phyloP scores from a whole-genome alignment of 2,329 filamentous ascomycete species.

The Claviceps purpurea region DNA sequence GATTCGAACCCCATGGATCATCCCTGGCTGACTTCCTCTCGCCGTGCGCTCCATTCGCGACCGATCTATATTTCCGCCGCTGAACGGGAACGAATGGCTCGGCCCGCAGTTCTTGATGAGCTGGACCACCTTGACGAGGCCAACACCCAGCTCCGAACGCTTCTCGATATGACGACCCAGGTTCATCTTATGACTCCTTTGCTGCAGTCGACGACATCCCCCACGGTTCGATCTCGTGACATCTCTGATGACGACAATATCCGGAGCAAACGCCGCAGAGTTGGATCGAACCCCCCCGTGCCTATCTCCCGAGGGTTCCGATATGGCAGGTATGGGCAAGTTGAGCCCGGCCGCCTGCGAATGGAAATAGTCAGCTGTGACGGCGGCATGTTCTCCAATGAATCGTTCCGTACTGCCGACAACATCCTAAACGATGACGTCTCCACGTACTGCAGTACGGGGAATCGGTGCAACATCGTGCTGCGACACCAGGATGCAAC shows the following conservation, averaged over 20 bases:
- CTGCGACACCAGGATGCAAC: constrained; percentile 68
- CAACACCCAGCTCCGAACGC: constrained; percentile 29
- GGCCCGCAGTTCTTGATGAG: constrained; percentile 21
- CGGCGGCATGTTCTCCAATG: constrained; percentile 57
- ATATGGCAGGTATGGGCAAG: constrained; percentile 80
- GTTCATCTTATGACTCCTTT: constrained; percentile 16
- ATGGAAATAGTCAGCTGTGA: constrained; percentile 90
- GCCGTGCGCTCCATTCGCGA: constrained; percentile 14
- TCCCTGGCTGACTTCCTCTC: constrained; percentile 13
- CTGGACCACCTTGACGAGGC: constrained; percentile 27
- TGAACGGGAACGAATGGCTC: constrained; percentile 1
- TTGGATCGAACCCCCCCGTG: constrained; percentile 48
- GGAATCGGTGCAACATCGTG: constrained; percentile 76
- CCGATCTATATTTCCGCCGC: constrained; percentile 8
- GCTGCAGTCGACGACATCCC: constrained; percentile 20
- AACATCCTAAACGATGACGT: constrained; percentile 74
- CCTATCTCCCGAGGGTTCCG: constrained; percentile 45
- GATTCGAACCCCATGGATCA: constrained; percentile 15
- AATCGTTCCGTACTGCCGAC: constrained; percentile 52
- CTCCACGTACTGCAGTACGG: constrained; percentile 82
- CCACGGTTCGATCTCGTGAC: constrained; percentile 23
- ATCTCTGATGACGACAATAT: constrained; percentile 35
- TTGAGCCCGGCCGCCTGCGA: constrained; percentile 64
- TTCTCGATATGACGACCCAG: constrained; percentile 27
- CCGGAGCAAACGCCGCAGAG: constrained; percentile 53